These are phyloP conservation scores for Metschnikowia kofuensis DNA, from an alignment of 805 yeast species.

Conservation along the genomic window DNA sequence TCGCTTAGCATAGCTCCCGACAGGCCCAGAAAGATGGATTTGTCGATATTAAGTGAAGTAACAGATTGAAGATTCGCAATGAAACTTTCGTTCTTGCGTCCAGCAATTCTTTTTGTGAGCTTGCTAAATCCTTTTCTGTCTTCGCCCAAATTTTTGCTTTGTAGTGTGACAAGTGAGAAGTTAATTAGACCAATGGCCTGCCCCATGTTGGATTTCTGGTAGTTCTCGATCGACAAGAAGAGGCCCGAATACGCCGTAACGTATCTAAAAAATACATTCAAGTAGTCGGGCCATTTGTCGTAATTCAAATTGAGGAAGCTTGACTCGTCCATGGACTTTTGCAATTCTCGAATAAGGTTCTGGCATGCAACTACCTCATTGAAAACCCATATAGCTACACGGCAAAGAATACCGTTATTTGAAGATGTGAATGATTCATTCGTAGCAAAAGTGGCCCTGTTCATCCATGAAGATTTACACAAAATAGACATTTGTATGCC, in stretches of 20 bases:
- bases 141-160: constrained; percentile 26
- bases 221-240: constrained; percentile 44
- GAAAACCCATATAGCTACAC: constrained; percentile 42
- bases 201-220: constrained; percentile 45
- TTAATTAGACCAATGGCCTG: constrained; percentile 46
- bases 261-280: constrained; percentile 31
- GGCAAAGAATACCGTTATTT: constrained; percentile 40
- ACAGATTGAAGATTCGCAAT: constrained; percentile 32
- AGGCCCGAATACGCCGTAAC: constrained; percentile 43
- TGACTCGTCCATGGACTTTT: constrained; percentile 6
- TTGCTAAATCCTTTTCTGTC: constrained; percentile 17
- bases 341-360: constrained; percentile 18
- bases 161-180: constrained; percentile 33
- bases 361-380: constrained; percentile 30
- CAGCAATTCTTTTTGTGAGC: constrained; percentile 26
- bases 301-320: constrained; percentile 7
- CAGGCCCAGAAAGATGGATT: constrained; percentile 32
- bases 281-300: constrained; percentile 29
- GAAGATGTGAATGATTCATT: constrained; percentile 11
- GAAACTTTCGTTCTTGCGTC: constrained; percentile 30
- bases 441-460: constrained; percentile 20
- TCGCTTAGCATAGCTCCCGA: constrained; percentile 37
- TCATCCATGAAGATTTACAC: constrained; percentile 37
- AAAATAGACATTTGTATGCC: constrained; percentile 39
- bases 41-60: constrained; percentile 33